These are phyloP conservation scores for Collariella sp. DNA, from an alignment of 495 filamentous ascomycete genomes.

Conservation along the genomic window DNA sequence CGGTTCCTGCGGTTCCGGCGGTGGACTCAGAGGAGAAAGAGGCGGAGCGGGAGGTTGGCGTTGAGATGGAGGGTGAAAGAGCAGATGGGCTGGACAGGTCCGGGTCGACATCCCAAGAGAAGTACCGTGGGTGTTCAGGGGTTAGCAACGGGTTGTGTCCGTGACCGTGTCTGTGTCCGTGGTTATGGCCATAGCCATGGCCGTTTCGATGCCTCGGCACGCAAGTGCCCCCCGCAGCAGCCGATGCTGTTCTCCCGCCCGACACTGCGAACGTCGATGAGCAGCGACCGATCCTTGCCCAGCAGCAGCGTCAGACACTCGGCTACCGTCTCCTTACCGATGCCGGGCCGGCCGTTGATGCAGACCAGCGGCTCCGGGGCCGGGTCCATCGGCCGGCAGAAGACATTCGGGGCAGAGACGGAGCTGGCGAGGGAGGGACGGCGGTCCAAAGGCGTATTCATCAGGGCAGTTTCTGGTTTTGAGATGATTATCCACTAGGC, in stretches of 20 bases:
- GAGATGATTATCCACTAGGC: not conserved
- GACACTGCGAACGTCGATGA: conserved; percentile 19
- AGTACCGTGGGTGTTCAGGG: conserved; percentile 18
- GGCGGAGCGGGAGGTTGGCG: conserved; percentile 8
- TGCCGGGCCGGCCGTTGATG: conserved; percentile 26
- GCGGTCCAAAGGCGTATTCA: not conserved
- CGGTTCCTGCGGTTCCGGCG: not conserved
- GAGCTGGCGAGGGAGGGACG: conserved; percentile 1
- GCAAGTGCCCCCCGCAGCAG: not conserved
- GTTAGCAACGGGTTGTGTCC: conserved; percentile 13
- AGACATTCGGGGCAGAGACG: conserved; percentile 2
- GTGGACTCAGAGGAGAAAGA: not conserved
- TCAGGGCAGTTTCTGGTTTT: not conserved
- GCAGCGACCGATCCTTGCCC: conserved; percentile 19
- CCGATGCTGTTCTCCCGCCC: not conserved
- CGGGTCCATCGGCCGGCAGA: conserved; percentile 15
- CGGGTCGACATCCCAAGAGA: conserved; percentile 6
- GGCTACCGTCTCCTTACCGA: conserved; percentile 24
- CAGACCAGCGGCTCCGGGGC: conserved; percentile 21
- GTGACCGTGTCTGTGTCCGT: not conserved
- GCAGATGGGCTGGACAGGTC: not conserved
- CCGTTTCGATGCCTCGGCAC: not conserved
- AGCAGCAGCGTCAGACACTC: conserved; percentile 21
- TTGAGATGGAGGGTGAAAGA: not conserved
- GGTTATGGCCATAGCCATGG: not conserved